Conservation (phyloP, 495 filamentous ascomycete species). For the Penicillium mononematosum region DNA sequence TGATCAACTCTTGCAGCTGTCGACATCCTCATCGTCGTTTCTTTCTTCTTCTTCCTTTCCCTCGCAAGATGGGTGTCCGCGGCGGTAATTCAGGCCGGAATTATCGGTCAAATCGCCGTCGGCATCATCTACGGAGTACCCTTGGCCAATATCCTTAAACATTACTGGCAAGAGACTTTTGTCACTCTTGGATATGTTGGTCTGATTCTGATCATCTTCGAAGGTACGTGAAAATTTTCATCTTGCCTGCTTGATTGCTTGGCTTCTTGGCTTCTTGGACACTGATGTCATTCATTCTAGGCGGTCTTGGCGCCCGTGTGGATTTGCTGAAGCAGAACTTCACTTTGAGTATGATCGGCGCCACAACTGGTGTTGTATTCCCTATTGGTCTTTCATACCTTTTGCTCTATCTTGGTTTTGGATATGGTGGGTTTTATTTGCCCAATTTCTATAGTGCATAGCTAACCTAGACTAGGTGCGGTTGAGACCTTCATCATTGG, state of each 20-base stretch:
- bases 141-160: conserved; percentile 33
- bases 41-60: conserved; percentile 38
- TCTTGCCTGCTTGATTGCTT: conserved; percentile 7
- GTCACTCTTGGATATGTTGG: conserved; percentile 37
- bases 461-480: conserved; percentile 22
- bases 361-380: conserved; percentile 35
- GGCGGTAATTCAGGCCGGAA: conserved; percentile 32
- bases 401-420: conserved; percentile 32
- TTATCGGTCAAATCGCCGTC: conserved; percentile 37
- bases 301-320: conserved; percentile 32
- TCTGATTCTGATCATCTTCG: conserved; percentile 38
- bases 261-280: background rate
- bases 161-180: conserved; percentile 34
- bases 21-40: conserved; percentile 33
- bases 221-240: conserved; percentile 23
- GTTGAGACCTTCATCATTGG: conserved; percentile 42
- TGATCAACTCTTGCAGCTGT: conserved; percentile 22
- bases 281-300: conserved; percentile 25
- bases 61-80: conserved; percentile 34
- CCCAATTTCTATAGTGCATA: background rate
- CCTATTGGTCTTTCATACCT: conserved; percentile 36
- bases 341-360: conserved; percentile 29
- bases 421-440: conserved; percentile 25
- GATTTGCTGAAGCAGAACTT: conserved; percentile 39
- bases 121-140: conserved; percentile 39